Percentiles rank a stretch among this genome's conserved stretches.
Conservation (phyloP, 2,329 filamentous ascomycete species). For the Fusarium bactridioides region DNA sequence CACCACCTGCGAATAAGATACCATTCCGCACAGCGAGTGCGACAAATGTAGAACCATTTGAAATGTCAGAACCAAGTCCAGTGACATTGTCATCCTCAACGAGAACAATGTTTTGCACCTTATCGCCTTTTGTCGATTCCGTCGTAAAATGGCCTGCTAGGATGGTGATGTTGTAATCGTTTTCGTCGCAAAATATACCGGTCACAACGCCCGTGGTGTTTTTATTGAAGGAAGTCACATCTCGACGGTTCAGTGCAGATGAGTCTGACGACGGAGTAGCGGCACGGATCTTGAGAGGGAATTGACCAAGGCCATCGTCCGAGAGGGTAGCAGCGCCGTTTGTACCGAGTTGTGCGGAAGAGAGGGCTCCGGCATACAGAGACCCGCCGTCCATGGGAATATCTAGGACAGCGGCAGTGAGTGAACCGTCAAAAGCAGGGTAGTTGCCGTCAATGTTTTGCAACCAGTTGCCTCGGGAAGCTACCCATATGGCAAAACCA, state of each 20-base stretch:
- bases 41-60: constrained; percentile 76
- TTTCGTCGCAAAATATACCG: constrained; percentile 77
- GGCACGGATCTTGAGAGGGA: constrained; percentile 64
- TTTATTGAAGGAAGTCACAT: constrained; percentile 49
- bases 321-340: constrained; percentile 76
- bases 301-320: constrained; percentile 59
- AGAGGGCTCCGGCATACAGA: constrained; percentile 84
- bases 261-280: constrained; percentile 43
- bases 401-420: constrained; percentile 74
- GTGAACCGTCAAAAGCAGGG: constrained; percentile 73
- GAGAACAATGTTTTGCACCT: constrained; percentile 81
- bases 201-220: constrained; percentile 74
- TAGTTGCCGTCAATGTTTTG: constrained; percentile 74
- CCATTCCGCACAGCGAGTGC: constrained; percentile 73
- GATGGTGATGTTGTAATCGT: constrained; percentile 81
- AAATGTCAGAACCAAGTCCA: constrained; percentile 73
- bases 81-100: constrained; percentile 80
- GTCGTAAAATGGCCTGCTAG: constrained; percentile 87
- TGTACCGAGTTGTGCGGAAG: constrained; percentile 75
- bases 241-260: constrained; percentile 56
- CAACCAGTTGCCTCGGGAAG: constrained; percentile 85
- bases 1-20: constrained; percentile 83
- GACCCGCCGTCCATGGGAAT: constrained; percentile 67
- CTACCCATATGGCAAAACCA: constrained; percentile 93
- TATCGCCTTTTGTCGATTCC: constrained; percentile 70